Evolutionary conservation across 805 yeast species (phyloP), one percentile per base, ranked within the genome.

Genomic region (Saturnispora serradocipensis): DNA sequence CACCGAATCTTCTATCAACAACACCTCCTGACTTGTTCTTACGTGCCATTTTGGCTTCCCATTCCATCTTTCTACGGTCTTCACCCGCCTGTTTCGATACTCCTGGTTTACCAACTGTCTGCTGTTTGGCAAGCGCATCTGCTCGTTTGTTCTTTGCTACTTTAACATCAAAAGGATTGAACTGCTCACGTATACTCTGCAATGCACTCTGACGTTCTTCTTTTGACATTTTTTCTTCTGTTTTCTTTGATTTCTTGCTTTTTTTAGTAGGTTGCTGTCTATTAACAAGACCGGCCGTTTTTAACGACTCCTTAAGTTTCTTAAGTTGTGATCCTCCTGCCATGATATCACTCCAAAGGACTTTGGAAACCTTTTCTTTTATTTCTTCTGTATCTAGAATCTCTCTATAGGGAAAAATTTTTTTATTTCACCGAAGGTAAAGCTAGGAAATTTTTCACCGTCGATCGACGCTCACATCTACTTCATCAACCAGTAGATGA

Each of bases 1-100:
- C 99, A 65, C 99, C 99, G 67, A 93, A 91, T 69, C 97, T 80
- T 58, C 89, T 77, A 72, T 93, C 99, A 2, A 81, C 66, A 13
- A 93, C 62, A 2, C 87, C 88, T 49, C 97, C 97, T 38, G 75
- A 80, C 64, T 78, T 86, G 58, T 87, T 86, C 60, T 82, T 80
- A 48, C 73, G 68, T n/a, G 74, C 66, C 64, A 76, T 78, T 58
- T 77, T 82, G 20, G 80, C 77, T 46, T 86, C 86, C 65, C 81
- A 87, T 5, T 86, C 80, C 35, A 69, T 69, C 58, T 67, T 68
- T 58, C 91, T 73, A 59, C 77, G 64, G 35, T 82, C 83, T 60
- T 84, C 89, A 32, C 86, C 89, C 13, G 72, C 67, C 60, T 82
- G 87, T 56, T 84, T 83, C 4, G 84, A 73, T 30, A 81, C 72